Base-by-base conservation (phyloP, 495 filamentous ascomycete species). In the Viridothelium virens region DNA sequence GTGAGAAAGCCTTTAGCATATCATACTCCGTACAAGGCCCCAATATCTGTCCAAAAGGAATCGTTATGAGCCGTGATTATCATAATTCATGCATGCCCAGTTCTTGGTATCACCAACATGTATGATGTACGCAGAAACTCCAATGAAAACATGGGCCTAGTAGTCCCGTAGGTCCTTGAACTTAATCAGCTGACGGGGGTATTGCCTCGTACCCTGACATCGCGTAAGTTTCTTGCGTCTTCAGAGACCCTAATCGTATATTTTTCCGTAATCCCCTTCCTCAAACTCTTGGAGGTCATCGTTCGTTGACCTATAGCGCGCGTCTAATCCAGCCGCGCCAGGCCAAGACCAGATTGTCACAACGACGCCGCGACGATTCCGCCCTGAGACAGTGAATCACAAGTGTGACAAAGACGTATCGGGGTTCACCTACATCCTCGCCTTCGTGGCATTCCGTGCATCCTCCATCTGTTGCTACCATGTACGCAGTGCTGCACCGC, bases 281-380 rank as follows among this genome's bases (percentile, higher is more conserved):
- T 59, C 53, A 36, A 59, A 14, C 7, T 36, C 7, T 6, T 14
- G 53, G 14, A 59, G 53, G 7, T 59, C 25, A 34, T 36, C 25
- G 5, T 34, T 36, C 18, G 53, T 59, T 3, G 53, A 59, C 36
- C 53, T 59, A 0, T 59, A 10, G 31, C 14, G 18, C 14, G 48
- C 31, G 25, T 34, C 5, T 36, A 1, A 31, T 1, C 1, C 31
- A 59, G n/a, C 0, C 18, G 53, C 53, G 33, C 53, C 53, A 34
- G 53, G 53, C 53, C 53, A 59, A 36, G 53, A 33, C 53, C 53
- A 59, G 25, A 59, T 14, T 14, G 53, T 34, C 2, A 59, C 31
- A 6, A 59, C 53, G 53, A 59, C 0, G 53, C 53, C 53, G 36
- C 53, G 53, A 9, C 31, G 11, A 59, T 14, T 33, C 31, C 31